Conservation (phyloP, 805 yeast genomes). For the Zygosaccharomyces pseudorouxii region DNA sequence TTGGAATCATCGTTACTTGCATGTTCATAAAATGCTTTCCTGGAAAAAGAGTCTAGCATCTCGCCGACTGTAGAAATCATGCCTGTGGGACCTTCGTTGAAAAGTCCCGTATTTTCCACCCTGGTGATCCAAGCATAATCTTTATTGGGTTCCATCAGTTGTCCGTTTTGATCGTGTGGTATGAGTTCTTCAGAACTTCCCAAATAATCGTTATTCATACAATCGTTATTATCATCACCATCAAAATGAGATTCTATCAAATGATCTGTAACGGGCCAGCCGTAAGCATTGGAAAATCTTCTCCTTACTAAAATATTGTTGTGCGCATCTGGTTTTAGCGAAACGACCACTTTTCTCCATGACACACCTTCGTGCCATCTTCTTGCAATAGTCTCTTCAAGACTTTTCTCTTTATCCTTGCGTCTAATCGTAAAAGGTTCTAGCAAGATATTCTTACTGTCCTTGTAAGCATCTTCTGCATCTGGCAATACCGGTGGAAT, state of each 20-base stretch:
- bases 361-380: constrained; percentile 63
- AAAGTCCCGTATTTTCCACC: constrained; percentile 30
- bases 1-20: background rate
- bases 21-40: constrained; percentile 13
- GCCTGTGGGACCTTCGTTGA: constrained; percentile 68
- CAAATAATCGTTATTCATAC: background rate
- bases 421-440: constrained; percentile 33
- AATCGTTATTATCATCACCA: constrained; percentile 15
- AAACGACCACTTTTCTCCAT: constrained; percentile 70
- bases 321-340: constrained; percentile 69
- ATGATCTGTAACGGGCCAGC: constrained; percentile 76
- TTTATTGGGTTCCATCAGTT: constrained; percentile 24
- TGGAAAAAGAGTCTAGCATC: constrained; percentile 44
- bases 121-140: constrained; percentile 49
- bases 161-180: constrained; percentile 1
- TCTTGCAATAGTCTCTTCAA: constrained; percentile 57
- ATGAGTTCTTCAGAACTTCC: background rate
- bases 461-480: constrained; percentile 13
- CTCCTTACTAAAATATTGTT: constrained; percentile 70
- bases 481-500: constrained; percentile 37
- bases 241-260: constrained; percentile 57
- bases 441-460: constrained; percentile 29
- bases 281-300: constrained; percentile 72
- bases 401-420: constrained; percentile 20
- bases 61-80: constrained; percentile 61